Evolutionary conservation across 495 filamentous ascomycete species (phyloP), one percentile per base, ranked within the genome.

Genomic region (Parathielavia appendiculata): DNA sequence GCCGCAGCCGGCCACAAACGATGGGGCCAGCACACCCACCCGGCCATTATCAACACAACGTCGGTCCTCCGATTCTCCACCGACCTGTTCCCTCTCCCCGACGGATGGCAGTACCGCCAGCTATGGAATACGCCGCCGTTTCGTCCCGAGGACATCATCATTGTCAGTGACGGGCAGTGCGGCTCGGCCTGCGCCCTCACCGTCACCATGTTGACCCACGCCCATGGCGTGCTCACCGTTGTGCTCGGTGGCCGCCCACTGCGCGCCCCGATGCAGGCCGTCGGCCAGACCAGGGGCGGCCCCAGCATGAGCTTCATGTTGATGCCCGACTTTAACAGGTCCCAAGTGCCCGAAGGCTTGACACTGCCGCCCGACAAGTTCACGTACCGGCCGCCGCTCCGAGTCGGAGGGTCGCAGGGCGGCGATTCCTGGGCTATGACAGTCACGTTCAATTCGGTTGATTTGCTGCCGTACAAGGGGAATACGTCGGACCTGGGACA

Each of bases 151-250:
- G 64, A 78, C 48, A 69, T 79, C 23, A 66, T 76, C 47, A 53
- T 83, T 58, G 65, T 79, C 44, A 77, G 77, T 32, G 84, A 88
- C 66, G 84, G 86, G 45, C 77, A 78, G 61, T 89, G 86, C 69
- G 80, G 77, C 30, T 86, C 82, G 4, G 84, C 83, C 2, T 89
- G 85, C 71, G 79, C 81, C 5, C 69, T 86, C 59, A 82, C 86
- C 68, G 69, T 71, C 45, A 77, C 82, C 41, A 73, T 85, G 43
- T 75, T 87, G 69, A 72, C 76, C 4, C 69, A 77, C 54, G 75
- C 80, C 62, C 82, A 73, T 14, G 75, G 76, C 30, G 80, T 89
- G 1, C 81, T 80, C 62, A 80, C 79, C 26, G 78, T 88, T 46
- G 78, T 78, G 2, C 70, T 87, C 35, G 85, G 86, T 17, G 86